A percentile compares a stretch with the other conserved stretches of the same genome.
These are phyloP conservation scores for Eucalyptus pauciflora DNA, from an alignment of 345 rosid genomes.

Conservation along the genomic window DNA sequence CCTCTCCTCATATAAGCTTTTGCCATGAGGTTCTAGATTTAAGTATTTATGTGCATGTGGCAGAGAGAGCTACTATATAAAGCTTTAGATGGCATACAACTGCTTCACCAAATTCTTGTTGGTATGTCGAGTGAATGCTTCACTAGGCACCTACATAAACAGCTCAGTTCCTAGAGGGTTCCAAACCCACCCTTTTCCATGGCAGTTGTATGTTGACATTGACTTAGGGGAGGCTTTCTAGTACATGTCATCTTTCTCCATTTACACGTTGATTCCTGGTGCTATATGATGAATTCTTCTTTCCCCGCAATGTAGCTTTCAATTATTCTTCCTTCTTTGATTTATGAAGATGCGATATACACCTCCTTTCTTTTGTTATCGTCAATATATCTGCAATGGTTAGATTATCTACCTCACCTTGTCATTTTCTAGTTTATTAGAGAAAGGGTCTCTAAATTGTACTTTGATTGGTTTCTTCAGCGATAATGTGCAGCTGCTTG, in stretches of 20 bases:
- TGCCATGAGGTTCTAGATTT: background rate
- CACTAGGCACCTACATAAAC: background rate
- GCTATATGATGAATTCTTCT: background rate
- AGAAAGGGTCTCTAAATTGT: background rate
- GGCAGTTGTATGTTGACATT: background rate
- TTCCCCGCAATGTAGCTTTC: background rate
- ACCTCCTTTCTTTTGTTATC: background rate
- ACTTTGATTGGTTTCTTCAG: background rate
- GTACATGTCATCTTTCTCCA: background rate
- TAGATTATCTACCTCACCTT: background rate
- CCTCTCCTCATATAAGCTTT: background rate
- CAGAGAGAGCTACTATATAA: background rate
- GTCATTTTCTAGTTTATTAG: background rate
- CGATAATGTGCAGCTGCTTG: background rate
- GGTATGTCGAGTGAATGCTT: background rate
- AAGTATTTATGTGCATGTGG: background rate
- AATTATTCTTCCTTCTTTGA: background rate
- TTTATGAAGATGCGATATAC: background rate
- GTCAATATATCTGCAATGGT: background rate
- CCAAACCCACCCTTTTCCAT: background rate
- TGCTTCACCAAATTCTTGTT: background rate
- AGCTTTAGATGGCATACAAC: background rate
- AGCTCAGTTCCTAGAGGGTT: background rate
- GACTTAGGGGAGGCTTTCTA: background rate
- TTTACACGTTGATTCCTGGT: background rate